Evolutionary conservation across 2,329 filamentous ascomycete genomes (phyloP).

Genomic region (Myriosclerotinia curreyana): DNA sequence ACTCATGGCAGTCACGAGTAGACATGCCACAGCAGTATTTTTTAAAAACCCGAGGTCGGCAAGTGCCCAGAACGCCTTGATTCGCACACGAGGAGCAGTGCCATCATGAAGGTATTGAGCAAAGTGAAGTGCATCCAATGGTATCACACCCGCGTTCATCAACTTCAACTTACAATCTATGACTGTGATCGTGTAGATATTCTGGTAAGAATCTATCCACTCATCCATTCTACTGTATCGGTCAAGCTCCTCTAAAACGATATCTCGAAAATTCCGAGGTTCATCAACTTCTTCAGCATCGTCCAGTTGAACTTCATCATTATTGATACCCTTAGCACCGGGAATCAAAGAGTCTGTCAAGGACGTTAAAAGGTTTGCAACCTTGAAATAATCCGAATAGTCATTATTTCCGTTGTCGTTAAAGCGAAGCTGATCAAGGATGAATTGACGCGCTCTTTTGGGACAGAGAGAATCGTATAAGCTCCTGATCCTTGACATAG

Average conservation of each 20-base stretch:
- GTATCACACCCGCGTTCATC: constrained; percentile 63
- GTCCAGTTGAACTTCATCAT: constrained; percentile 40
- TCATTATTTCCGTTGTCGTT: constrained; percentile 93
- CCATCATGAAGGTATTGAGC: constrained; percentile 63
- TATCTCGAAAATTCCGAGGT: constrained; percentile 43
- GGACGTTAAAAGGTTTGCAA: constrained; percentile 71
- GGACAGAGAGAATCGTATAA: constrained; percentile 67
- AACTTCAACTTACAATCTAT: constrained; percentile 59
- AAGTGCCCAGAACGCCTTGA: constrained; percentile 63
- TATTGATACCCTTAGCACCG: constrained; percentile 38
- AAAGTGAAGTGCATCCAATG: constrained; percentile 53
- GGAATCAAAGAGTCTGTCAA: constrained; percentile 58
- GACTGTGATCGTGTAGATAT: constrained; percentile 61
- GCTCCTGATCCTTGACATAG: constrained; percentile 69
- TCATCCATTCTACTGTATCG: constrained; percentile 65
- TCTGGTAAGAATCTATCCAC: constrained; percentile 66
- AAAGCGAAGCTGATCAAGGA: constrained; percentile 84
- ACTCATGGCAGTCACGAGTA: constrained; percentile 57
- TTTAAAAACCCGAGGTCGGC: constrained; percentile 61
- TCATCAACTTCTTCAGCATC: constrained; percentile 46
- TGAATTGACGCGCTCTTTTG: constrained; percentile 72
- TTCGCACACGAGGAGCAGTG: constrained; percentile 59
- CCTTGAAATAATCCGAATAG: constrained; percentile 86
- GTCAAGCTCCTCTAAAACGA: constrained; percentile 60
- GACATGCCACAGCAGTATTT: constrained; percentile 53